Conservation (phyloP, 139 green algal species). For the Coelastrella sp. region DNA sequence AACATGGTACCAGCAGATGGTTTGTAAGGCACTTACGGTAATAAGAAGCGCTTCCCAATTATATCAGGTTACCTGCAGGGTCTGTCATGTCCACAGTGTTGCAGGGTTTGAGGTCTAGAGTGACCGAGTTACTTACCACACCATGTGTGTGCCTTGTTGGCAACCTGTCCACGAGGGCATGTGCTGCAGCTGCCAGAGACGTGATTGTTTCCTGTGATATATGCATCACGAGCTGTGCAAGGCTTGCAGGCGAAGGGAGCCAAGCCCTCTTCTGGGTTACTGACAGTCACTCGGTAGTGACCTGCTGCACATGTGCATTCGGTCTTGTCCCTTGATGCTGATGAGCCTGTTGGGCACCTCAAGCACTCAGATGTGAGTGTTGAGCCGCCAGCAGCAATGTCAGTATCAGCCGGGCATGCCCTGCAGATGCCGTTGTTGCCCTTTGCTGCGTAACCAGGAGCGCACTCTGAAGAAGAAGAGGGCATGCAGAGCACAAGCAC, state of each 20-base stretch:
- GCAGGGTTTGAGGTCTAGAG: no score
- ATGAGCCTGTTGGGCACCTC: constrained; percentile 6
- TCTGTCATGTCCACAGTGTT: background rate
- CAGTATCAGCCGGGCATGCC: constrained; percentile 2
- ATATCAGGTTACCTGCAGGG: background rate
- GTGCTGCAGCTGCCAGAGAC: background rate
- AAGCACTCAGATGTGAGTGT: background rate
- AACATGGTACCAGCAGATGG: no score
- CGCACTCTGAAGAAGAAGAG: constrained; percentile 22
- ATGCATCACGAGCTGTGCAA: constrained; percentile 1
- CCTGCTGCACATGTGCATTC: constrained; percentile 28
- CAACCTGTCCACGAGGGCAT: constrained; percentile 24
- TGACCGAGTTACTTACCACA: constrained; percentile 26
- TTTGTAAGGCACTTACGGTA: no score
- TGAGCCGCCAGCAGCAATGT: constrained; percentile 17
- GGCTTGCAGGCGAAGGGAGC: constrained; percentile 20
- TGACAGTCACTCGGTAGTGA: background rate
- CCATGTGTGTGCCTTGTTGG: constrained; percentile 39
- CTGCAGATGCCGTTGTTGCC: constrained; percentile 31
- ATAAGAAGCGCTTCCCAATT: no score
- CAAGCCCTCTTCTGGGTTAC: constrained; percentile 1
- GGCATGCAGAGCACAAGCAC: background rate
- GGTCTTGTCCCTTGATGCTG: background rate
- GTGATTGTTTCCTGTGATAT: background rate
- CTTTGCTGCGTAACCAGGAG: constrained; percentile 34